Base-by-base conservation (phyloP, 23 red algal species). In the Gracilaria caudata region DNA sequence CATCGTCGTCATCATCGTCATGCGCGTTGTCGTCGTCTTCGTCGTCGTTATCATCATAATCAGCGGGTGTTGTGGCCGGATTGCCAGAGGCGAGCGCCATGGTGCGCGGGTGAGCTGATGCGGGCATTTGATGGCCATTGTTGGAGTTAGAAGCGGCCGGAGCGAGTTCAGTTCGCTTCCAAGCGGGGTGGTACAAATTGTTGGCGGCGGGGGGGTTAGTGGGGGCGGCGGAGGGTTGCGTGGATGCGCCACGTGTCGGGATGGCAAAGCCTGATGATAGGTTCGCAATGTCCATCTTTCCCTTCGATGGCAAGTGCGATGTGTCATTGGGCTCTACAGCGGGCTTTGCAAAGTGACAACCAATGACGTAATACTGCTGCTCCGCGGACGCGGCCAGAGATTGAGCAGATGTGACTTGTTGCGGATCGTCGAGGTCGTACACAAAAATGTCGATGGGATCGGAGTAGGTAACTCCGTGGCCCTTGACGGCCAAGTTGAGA, bases 381-480 rank as follows among this genome's bases (percentile, higher is more conserved):
- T 51, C 71, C 44, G 36, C 34, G 17, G 63, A 28, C 25, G 51
- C 33, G 44, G 73, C 26, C 20, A 60, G 14, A 39, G 73, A 32
- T 36, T 71, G 43, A 46, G 82, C 65, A 16, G 11, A n/a, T 12
- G n/a, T 45, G 41, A 47, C 20, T 24, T 68, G 47, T 29, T 26
- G 29, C 0, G 21, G 38, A 58, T 80, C 46, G 72, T 89, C 85
- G 30, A 70, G 36, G 61, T 89, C 85, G 35, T 60, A 53, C 25
- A 89, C 85, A 79, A 59, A 60, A 10, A 89, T 54, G 33, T 89
- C 66, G 85, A 89, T 79, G 74, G 71, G 57, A 55, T 89, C 72
- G 33, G 85, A 40, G 85, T 89, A 89, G 36, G 85, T 89, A 21
- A 54, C 68, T 55, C 85, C 85, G 44, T 89, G 85, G 26, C 85